Evolutionary conservation across 805 yeast genomes (phyloP).

Genomic region (Suhomyces xylopsoci): DNA sequence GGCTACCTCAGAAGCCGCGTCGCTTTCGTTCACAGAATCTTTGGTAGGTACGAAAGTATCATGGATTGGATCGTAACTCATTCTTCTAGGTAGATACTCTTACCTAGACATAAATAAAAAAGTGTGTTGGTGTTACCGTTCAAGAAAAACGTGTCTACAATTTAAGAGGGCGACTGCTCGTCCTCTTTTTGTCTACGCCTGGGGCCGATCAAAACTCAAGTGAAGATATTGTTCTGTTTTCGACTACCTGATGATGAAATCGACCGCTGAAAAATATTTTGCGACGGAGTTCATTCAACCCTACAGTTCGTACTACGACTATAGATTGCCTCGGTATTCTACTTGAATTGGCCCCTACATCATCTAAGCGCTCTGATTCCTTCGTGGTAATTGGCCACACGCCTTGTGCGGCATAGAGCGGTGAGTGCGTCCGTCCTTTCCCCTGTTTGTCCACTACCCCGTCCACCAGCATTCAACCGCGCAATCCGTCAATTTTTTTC

Average conservation of each 20-base stretch:
- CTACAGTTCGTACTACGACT: background rate
- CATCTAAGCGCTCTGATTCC: background rate
- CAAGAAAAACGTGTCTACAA: conserved; percentile 5
- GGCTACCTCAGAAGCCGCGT: background rate
- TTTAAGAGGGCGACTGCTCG: conserved; percentile 2
- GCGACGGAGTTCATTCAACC: background rate
- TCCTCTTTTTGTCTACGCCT: conserved; percentile 1
- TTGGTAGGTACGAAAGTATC: conserved; percentile 25
- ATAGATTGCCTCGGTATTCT: background rate
- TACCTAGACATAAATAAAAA: background rate
- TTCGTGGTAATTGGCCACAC: background rate
- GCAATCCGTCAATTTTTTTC: background rate
- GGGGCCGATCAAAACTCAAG: conserved; percentile 5
- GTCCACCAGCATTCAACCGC: conserved; percentile 1
- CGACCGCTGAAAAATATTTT: background rate
- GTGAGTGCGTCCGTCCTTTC: background rate
- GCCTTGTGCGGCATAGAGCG: background rate
- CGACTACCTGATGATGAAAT: conserved; percentile 2
- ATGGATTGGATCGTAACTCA: conserved; percentile 46
- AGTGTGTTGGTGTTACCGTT: background rate
- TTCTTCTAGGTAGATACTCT: conserved; percentile 7
- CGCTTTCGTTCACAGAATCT: background rate
- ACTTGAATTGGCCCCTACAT: background rate
- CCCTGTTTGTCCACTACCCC: conserved; percentile 1
- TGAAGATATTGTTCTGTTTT: conserved; percentile 4